Percentiles rank a stretch among this genome's conserved stretches.
These are phyloP conservation scores for Pseudogymnoascus sp. DNA, from an alignment of 2,329 filamentous ascomycete genomes.

Conservation along the genomic window DNA sequence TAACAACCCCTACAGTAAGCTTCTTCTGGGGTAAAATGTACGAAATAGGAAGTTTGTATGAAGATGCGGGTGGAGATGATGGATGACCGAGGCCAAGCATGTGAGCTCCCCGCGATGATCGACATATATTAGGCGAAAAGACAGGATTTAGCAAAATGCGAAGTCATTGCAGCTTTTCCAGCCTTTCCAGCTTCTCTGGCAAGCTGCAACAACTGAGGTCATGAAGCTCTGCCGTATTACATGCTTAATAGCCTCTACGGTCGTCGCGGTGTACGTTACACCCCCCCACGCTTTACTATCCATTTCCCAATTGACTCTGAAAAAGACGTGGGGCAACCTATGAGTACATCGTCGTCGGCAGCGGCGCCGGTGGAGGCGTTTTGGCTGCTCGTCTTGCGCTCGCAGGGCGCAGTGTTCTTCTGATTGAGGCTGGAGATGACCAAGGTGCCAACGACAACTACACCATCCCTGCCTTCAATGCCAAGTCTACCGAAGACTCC, in stretches of 20 bases:
- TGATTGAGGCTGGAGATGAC: constrained; percentile 47
- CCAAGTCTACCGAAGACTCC: constrained; percentile 38
- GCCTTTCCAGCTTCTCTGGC: neutral
- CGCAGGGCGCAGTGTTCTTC: constrained; percentile 42
- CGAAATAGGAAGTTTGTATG: neutral
- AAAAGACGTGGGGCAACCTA: constrained; percentile 24
- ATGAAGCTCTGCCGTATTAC: neutral
- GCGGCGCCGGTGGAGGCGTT: constrained; percentile 42
- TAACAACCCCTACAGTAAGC: neutral
- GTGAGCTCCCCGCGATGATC: neutral
- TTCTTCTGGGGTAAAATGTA: neutral
- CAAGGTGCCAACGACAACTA: constrained; percentile 34
- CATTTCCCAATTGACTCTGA: neutral
- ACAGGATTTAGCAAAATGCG: neutral
- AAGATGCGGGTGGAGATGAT: neutral
- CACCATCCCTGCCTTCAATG: constrained; percentile 39
- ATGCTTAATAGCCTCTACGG: neutral
- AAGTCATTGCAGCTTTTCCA: neutral
- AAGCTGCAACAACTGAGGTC: neutral
- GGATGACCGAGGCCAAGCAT: neutral
- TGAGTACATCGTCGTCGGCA: constrained; percentile 47
- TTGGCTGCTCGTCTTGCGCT: constrained; percentile 41
- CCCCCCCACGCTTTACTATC: neutral
- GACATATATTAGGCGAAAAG: neutral
- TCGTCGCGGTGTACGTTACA: neutral